Evolutionary conservation across 139 green algal genomes (phyloP).

Genomic region (Chlamydomonas urium): DNA sequence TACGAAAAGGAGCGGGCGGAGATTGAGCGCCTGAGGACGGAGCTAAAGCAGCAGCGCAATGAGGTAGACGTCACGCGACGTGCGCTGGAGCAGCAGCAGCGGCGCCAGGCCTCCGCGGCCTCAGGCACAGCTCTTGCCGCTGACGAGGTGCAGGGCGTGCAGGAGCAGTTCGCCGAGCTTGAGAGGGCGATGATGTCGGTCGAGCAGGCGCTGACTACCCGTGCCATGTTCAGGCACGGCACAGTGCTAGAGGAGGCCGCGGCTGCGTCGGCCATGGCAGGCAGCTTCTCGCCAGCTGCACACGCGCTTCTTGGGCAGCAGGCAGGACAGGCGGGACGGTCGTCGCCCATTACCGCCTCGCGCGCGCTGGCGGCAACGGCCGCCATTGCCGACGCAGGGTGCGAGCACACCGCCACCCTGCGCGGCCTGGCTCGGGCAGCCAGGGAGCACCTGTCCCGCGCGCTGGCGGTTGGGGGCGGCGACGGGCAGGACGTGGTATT

Average conservation of each 20-base stretch:
- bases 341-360: no score
- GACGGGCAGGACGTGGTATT: no score
- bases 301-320: no score
- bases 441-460: not conserved
- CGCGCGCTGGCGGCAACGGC: not conserved
- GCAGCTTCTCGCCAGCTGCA: no score
- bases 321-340: no score
- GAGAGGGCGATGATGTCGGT: not conserved
- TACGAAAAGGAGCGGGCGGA: slow-evolving; percentile 12
- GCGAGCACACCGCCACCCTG: not conserved
- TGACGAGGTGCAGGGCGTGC: not conserved
- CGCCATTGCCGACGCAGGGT: not conserved
- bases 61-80: not conserved
- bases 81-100: not conserved
- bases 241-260: not conserved
- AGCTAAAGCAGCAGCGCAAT: not conserved
- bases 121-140: not conserved
- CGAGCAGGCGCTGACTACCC: not conserved
- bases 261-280: no score
- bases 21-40: not conserved
- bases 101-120: not conserved
- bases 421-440: not conserved
- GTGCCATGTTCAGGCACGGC: not conserved
- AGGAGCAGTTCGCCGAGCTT: not conserved
- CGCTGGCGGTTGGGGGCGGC: no score